Percentiles rank a stretch among this genome's conserved stretches.
phyloP scores from a whole-genome alignment of 2,329 filamentous ascomycete species.

The Mollisia scopiformis region DNA sequence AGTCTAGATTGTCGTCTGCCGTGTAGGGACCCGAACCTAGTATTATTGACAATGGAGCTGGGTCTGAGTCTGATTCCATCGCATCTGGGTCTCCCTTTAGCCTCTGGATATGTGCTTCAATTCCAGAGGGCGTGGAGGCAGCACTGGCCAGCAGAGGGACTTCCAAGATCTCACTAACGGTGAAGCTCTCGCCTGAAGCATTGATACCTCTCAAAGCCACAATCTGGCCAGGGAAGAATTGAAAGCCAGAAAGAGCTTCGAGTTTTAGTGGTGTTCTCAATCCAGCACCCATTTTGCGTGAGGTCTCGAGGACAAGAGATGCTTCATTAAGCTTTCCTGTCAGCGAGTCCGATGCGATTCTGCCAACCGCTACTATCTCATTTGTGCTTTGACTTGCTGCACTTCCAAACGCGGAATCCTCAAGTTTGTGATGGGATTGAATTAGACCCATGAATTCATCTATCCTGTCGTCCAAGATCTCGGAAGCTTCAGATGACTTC shows the following conservation, averaged over 20 bases:
- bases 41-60: constrained; percentile 74
- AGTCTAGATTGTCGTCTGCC: constrained; percentile 88
- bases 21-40: constrained; percentile 89
- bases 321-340: constrained; percentile 86
- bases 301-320: constrained; percentile 87
- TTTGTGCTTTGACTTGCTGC: constrained; percentile 82
- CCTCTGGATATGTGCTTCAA: constrained; percentile 71
- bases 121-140: constrained; percentile 66
- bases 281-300: constrained; percentile 80
- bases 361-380: constrained; percentile 86
- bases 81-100: constrained; percentile 66
- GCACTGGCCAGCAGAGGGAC: constrained; percentile 76
- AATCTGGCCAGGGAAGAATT: constrained; percentile 94
- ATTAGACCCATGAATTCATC: constrained; percentile 82
- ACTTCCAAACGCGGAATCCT: constrained; percentile 83
- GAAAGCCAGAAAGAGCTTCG: constrained; percentile 67
- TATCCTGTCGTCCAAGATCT: constrained; percentile 93
- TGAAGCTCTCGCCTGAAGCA: constrained; percentile 80
- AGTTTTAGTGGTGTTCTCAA: constrained; percentile 80
- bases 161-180: constrained; percentile 75
- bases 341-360: constrained; percentile 85
- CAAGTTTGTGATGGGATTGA: constrained; percentile 73
- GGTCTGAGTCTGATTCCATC: constrained; percentile 60
- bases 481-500: constrained; percentile 90
- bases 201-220: constrained; percentile 88